A percentile compares a stretch with the other conserved stretches of the same genome.
Evolutionary conservation across 179 eudicot species (phyloP).

Genomic region (Spinacia oleracea): DNA sequence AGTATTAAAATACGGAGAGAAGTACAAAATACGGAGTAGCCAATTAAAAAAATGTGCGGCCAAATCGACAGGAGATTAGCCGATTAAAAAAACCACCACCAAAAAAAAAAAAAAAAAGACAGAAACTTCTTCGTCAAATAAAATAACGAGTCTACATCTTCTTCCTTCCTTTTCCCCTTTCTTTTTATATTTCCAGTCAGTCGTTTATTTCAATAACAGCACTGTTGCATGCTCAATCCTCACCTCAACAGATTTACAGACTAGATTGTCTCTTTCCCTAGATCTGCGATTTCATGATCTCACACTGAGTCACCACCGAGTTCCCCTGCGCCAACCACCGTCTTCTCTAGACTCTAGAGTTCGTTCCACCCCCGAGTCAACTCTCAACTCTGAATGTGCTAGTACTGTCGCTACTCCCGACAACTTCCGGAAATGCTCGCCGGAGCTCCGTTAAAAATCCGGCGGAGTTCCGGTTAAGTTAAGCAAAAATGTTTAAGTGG

Average conservation of each 20-base stretch:
- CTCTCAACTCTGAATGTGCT: slow-evolving; percentile 18
- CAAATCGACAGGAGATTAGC: too few relatives aligned
- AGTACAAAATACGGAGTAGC: too few relatives aligned
- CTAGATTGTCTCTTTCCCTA: not conserved
- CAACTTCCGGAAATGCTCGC: slow-evolving; percentile 34
- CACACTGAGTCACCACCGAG: not conserved
- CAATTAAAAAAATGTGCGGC: too few relatives aligned
- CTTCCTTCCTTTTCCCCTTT: not conserved
- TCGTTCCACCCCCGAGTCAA: not conserved
- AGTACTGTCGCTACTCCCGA: not conserved
- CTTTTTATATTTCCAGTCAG: not conserved
- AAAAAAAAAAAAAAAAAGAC: not conserved
- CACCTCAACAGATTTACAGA: not conserved
- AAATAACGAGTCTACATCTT: not conserved
- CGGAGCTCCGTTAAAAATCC: slow-evolving; percentile 41
- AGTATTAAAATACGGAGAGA: too few relatives aligned
- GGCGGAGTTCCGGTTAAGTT: slow-evolving; percentile 31
- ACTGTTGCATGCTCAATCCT: slow-evolving; percentile 12
- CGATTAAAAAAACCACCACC: not conserved
- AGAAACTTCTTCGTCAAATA: slow-evolving; percentile 28
- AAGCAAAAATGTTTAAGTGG: slow-evolving; percentile 76
- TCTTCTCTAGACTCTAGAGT: not conserved
- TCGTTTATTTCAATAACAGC: slow-evolving; percentile 25
- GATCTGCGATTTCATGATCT: not conserved
- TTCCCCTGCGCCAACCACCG: too few relatives aligned